A percentile compares a stretch with the other conserved stretches of the same genome.
phyloP scores from a whole-genome alignment of 495 filamentous ascomycete species.

The Poronia punctata region DNA sequence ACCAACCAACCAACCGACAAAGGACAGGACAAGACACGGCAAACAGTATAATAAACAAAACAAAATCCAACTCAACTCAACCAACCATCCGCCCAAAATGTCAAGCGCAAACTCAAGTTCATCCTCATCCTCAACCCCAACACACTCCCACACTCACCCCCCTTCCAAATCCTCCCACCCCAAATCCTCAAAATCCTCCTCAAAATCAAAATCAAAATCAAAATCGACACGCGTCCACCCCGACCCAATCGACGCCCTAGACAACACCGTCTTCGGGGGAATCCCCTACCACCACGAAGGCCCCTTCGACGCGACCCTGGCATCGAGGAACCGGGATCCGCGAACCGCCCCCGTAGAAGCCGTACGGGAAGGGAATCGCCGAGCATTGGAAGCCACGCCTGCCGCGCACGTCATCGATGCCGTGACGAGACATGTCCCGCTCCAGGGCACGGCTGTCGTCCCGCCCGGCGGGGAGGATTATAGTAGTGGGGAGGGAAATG shows the following conservation, averaged over 20 bases:
- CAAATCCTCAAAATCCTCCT: constrained; percentile 55
- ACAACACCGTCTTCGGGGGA: constrained; percentile 46
- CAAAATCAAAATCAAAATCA: constrained; percentile 49
- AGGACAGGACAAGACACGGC: too few species aligned
- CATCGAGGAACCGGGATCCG: constrained; percentile 59
- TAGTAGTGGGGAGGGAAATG: constrained; percentile 59
- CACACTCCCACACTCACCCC: neutral
- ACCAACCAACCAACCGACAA: too few species aligned
- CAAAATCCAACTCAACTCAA: too few species aligned
- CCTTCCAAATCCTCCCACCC: constrained; percentile 19
- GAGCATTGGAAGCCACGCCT: constrained; percentile 79
- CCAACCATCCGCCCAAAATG: too few species aligned
- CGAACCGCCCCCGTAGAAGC: constrained; percentile 70
- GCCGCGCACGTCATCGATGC: constrained; percentile 70
- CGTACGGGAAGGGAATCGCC: constrained; percentile 61
- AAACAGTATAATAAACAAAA: too few species aligned
- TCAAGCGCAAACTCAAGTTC: too few species aligned
- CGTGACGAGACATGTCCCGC: constrained; percentile 65
- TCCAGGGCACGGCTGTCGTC: constrained; percentile 74
- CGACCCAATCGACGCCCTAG: constrained; percentile 77
- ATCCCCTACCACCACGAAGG: constrained; percentile 81
- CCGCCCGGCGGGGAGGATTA: constrained; percentile 64
- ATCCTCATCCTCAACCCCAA: too few species aligned
- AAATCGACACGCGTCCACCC: constrained; percentile 56
- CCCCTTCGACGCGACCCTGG: constrained; percentile 78